phyloP scores from a whole-genome alignment of 176 grass and related monocot genomes.

The Zoysia japonica region DNA sequence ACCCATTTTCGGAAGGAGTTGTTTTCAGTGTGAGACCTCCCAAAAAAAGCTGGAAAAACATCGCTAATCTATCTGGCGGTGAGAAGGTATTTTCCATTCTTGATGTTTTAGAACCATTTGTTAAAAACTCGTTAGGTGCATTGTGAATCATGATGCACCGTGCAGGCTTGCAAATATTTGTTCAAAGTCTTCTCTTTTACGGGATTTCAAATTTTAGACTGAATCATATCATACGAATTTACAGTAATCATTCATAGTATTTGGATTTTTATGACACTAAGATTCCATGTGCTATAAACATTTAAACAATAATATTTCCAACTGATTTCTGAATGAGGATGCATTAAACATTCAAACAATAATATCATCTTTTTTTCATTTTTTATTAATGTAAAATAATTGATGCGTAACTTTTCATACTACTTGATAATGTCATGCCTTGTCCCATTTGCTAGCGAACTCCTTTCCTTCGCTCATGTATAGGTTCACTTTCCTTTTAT shows the following conservation, averaged over 20 bases:
- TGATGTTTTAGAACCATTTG: neutral
- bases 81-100: constrained; percentile 69
- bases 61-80: constrained; percentile 93
- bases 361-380: neutral
- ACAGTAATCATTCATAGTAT: neutral
- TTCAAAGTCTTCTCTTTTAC: neutral
- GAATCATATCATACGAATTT: neutral
- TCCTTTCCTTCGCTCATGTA: neutral
- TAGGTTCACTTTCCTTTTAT: neutral
- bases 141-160: neutral
- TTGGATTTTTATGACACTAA: neutral
- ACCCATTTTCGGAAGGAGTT: constrained; percentile 98
- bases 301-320: neutral
- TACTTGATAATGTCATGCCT: neutral
- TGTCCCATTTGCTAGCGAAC: neutral
- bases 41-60: constrained; percentile 98
- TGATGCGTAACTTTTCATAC: neutral
- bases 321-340: neutral
- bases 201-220: neutral
- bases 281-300: neutral
- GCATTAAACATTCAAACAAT: neutral
- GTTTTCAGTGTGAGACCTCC: constrained; percentile 98
- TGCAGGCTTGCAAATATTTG: neutral
- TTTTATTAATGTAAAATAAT: neutral
- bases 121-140: constrained; percentile 6